These are phyloP conservation scores for Adansonia gregorii DNA, from an alignment of 441 rosid species.

Conservation along the genomic window DNA sequence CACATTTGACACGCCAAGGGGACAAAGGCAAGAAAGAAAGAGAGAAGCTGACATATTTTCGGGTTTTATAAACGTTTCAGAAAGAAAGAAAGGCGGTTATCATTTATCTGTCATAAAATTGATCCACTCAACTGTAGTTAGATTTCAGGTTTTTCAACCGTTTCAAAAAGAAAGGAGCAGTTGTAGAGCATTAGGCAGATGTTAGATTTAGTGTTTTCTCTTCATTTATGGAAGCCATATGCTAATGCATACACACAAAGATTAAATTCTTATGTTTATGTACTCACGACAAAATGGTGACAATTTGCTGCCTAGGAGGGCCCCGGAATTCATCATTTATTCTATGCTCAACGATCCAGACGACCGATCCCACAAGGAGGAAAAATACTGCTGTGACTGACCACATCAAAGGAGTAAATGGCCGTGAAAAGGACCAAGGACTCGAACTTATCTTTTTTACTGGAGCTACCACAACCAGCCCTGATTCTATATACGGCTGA, in stretches of 20 bases:
- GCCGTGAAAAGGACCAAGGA: conserved; percentile 80
- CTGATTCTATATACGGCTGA: conserved; percentile 92
- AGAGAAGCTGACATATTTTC: neutral
- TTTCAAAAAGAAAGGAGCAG: no score
- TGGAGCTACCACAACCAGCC: conserved; percentile 93
- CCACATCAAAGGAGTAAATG: conserved; percentile 88
- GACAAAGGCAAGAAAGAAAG: neutral
- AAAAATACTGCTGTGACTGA: conserved; percentile 69
- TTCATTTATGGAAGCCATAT: neutral
- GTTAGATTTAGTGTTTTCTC: neutral
- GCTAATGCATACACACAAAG: conserved; percentile 22
- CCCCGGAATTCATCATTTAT: conserved; percentile 90
- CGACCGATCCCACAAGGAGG: conserved; percentile 76
- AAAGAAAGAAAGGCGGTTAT: no score
- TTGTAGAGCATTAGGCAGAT: neutral
- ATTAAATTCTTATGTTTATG: conserved; percentile 8
- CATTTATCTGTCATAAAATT: neutral
- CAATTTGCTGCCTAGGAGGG: conserved; percentile 72
- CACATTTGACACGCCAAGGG: neutral
- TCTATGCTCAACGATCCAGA: conserved; percentile 95
- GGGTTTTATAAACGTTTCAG: no score
- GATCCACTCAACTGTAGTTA: neutral
- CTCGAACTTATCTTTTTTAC: conserved; percentile 58
- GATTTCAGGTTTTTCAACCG: neutral
- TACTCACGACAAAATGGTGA: conserved; percentile 84